phyloP scores from a whole-genome alignment of 1,284 basidiomycete genomes.

The Puccinia horiana region DNA sequence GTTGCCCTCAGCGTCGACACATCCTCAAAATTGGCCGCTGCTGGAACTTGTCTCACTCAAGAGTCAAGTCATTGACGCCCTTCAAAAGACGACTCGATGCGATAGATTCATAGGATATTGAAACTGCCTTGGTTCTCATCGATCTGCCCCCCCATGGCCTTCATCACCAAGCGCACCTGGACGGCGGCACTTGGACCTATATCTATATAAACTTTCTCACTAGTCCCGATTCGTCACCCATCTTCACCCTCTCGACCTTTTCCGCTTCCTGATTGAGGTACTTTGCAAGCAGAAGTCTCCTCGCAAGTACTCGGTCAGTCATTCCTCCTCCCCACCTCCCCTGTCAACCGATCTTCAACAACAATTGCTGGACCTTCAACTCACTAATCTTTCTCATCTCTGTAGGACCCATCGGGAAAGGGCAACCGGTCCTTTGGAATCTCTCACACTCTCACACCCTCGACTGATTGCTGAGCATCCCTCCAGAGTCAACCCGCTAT shows the following conservation, averaged over 20 bases:
- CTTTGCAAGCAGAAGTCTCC: not conserved
- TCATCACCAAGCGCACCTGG: not conserved
- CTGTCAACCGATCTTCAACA: no score
- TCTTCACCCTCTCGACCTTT: not conserved
- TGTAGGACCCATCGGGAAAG: not conserved
- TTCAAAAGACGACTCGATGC: not conserved
- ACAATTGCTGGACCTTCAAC: not conserved
- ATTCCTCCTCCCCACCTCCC: not conserved
- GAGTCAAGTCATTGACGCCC: not conserved
- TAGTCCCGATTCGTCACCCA: not conserved
- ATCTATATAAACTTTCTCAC: no score
- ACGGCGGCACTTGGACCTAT: not conserved
- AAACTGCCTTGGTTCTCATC: no score
- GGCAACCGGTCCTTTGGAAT: not conserved
- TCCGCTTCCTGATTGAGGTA: not conserved
- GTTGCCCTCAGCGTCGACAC: not conserved
- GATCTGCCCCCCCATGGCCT: not conserved
- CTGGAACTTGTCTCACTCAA: not conserved
- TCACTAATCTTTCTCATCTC: not conserved
- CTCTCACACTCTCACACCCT: not conserved
- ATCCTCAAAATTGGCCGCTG: not conserved
- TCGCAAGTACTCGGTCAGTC: not conserved
- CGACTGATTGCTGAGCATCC: not conserved
- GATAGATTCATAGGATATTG: no score
- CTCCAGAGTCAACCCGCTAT: not conserved